Base-by-base conservation (phyloP, 75 land plant genomes). In the Sequoia sempervirens region DNA sequence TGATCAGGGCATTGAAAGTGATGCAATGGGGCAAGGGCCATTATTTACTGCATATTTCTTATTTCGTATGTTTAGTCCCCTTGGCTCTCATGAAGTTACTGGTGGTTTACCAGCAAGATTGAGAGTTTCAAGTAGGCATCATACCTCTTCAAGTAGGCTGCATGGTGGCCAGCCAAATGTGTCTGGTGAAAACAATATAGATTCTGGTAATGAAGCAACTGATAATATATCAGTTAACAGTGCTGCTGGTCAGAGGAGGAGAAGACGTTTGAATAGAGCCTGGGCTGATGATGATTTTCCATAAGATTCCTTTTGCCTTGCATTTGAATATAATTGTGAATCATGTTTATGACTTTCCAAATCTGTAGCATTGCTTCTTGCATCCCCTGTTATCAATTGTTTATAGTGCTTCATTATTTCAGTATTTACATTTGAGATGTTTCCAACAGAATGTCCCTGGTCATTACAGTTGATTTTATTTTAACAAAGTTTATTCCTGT, bases 1-100 rank as follows among this genome's bases (percentile, higher is more conserved):
- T 83, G 87, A 85, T 13, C 50, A 87, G n/a, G 87, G 83, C 68
- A 84, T 53, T 72, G 83, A 80, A 18, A 81, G 56, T 56, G 89
- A 78, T 30, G 88, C 86, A 75, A 87, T 85, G 26, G 82, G 54
- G 3, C 80, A n/a, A 58, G 88, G 86, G 40, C 90, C 91, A 69
- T 94, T 82, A 89, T 90, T 84, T 92, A 91, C 90, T 3, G 86
- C 94, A 54, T 86, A 94, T 54, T 90, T 94, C 61, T 84, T 93
- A n/a, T 92, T 94, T 86, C 98, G 92, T 68, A 90, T 96, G 89
- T 83, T 96, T 34, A 83, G 89, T 12, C 88, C 93, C 43, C 56
- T 90, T 7, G 68, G 84, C 38, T 68, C 82, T 70, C 40, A 43
- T 23, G 88, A 82, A 73, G 81, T 32, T 34, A 84, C 80, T 30